Base-by-base conservation (phyloP, 2,329 filamentous ascomycete genomes). In the Cladophialophora bantiana region DNA sequence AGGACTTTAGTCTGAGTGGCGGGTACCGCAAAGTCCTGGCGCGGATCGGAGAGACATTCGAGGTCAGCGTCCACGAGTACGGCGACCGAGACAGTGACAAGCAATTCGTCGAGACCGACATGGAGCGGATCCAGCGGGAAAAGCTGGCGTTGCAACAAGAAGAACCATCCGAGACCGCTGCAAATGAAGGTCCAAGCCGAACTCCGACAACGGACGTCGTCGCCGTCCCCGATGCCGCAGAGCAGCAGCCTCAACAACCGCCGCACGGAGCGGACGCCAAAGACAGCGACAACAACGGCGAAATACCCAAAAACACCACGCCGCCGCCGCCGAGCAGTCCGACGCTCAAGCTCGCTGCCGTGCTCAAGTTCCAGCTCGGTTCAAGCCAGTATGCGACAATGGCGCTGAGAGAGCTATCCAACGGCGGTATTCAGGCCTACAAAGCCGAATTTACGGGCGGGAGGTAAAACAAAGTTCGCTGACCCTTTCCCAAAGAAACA, bases 101-200 rank as follows among this genome's bases (percentile, higher is more conserved):
- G 79, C 94, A 98, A 80, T 89, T 98, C 79, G 90, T 96, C 3
- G 87, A 90, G 67, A 99, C 95, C 0, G 95, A 99, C 77, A 75
- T 95, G 64, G 92, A 97, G 72, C 80, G 85, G 59, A 79, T 94
- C 68, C 82, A 83, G 67, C 10, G 68, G 72, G 32, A 64, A 73
- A 7, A 61, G 55, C 10, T 10, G 26, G 26, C 26, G 26, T 26
- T 26, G 26, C 20, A 48, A 55, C 34, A 18, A 26, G 26, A 26
- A 26, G 26, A 26, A 26, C 26, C 48, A 12, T 38, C 10, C 48
- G 59, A 26, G 7, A 34, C 31, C 60, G 50, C 65, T 64, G 69
- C 13, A 15, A 50, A 20, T 66, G 64, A 48, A n/a, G 12, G 58
- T 5, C 4, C 52, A 31, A 26, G 26, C 26, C 26, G 3, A 26